phyloP scores from a whole-genome alignment of 2,329 filamentous ascomycete species.

The Trichoderma afroharzianum region DNA sequence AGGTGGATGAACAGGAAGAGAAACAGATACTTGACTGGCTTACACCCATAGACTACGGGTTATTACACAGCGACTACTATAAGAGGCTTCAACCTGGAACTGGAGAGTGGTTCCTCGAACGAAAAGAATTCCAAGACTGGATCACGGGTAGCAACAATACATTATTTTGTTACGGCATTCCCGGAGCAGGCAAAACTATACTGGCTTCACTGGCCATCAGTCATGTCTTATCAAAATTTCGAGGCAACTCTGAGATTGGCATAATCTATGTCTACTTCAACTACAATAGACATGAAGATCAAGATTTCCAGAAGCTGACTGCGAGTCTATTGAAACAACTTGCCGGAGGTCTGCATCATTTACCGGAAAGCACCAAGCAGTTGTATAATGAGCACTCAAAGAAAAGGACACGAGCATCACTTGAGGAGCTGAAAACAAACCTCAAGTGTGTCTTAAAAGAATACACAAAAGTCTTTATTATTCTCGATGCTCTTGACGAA shows the following conservation, averaged over 20 bases:
- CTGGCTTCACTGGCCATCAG: neutral
- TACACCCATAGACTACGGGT: neutral
- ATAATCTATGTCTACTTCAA: neutral
- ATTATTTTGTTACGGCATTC: neutral
- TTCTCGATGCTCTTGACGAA: neutral
- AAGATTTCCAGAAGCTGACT: neutral
- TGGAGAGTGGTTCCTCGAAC: neutral
- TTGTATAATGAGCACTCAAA: neutral
- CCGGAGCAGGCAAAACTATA: neutral
- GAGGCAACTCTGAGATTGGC: neutral
- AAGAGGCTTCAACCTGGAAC: neutral
- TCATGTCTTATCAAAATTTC: neutral
- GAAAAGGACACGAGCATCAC: neutral
- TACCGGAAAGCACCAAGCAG: neutral
- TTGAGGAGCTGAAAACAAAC: neutral
- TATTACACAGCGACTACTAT: neutral
- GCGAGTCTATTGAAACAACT: neutral
- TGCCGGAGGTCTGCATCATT: neutral
- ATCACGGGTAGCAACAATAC: neutral
- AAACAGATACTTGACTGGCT: neutral
- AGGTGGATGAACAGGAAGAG: neutral
- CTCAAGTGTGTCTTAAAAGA: accelerated
- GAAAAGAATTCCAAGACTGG: neutral
- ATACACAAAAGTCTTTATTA: neutral
- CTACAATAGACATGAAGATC: neutral